Base-by-base conservation (phyloP, 345 rosid genomes). In the Bruguiera sexangula region DNA sequence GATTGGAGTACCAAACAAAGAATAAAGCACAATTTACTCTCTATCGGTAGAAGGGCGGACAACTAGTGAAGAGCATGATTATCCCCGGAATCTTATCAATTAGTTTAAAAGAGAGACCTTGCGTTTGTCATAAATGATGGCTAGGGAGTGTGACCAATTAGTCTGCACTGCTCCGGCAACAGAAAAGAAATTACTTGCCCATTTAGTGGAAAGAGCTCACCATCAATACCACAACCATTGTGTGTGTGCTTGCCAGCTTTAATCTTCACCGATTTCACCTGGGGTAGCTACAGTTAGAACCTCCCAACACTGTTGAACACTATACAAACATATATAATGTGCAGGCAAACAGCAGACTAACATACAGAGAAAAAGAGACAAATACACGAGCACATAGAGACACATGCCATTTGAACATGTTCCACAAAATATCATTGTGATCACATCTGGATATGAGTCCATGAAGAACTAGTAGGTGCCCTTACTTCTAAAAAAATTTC, bases 201-300 rank as follows among this genome's bases (percentile, higher is more conserved):
- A 60, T 90, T 85, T 36, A 95, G 86, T 13, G 87, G 84, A 65
- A 92, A 92, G 65, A 90, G 69, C 78, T 95, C 99, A 24, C 99
- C 99, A 51, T 95, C 98, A 70, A 95, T 92, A 63, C 98, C 99
- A 65, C 97, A 92, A 69, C 91, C 85, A 74, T 81, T 88, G 70
- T 88, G 96, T 15, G 89, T 85, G 73, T 82, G 90, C 80, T 88
- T 92, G 26, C 84, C 88, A 13, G 91, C 82, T 70, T 85, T 95
- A 63, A 95, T 84, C 86, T 83, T 92, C 79, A 95, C 92, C n/a
- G 99, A 87, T 70, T 83, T 92, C 69, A 95, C 99, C 98, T 92
- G 88, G 3, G 70, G 54, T 75, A 67, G 63, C 73, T 59, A 18
- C 18, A 56, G 53, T 73, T 55, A 69, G 66, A 51, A 32, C 50